Percentiles rank a stretch among this genome's conserved stretches.
These are phyloP conservation scores for Mycena belliarum DNA, from an alignment of 768 basidiomycete genomes.

Conservation along the genomic window DNA sequence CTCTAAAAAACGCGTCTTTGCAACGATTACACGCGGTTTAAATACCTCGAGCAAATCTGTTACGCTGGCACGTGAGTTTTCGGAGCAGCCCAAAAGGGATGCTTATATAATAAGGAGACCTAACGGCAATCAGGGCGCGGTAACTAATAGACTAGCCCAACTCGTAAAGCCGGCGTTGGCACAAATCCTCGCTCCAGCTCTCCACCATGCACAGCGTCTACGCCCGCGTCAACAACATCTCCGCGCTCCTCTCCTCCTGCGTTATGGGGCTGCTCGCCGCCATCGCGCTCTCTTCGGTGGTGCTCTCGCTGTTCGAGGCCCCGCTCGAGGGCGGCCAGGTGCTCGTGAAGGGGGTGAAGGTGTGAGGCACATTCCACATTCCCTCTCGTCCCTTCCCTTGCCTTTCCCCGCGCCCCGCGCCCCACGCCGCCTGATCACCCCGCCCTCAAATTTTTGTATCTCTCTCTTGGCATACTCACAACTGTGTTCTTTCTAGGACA, in stretches of 20 bases:
- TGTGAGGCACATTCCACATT: constrained; percentile 56
- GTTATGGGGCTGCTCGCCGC: constrained; percentile 69
- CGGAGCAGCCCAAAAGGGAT: too few species aligned
- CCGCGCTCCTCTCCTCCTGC: constrained; percentile 73
- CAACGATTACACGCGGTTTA: too few species aligned
- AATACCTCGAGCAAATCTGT: too few species aligned
- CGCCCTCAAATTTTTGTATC: too few species aligned
- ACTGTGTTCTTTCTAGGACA: constrained; percentile 33
- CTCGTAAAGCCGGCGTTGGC: too few species aligned
- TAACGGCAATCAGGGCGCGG: too few species aligned
- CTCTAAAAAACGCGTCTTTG: too few species aligned
- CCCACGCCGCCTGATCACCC: too few species aligned
- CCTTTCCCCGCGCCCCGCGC: too few species aligned
- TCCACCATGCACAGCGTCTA: constrained; percentile 66
- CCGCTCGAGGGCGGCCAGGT: constrained; percentile 57
- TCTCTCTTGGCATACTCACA: neutral
- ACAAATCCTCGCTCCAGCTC: neutral
- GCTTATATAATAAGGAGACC: too few species aligned
- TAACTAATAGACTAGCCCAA: neutral
- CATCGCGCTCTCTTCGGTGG: constrained; percentile 73
- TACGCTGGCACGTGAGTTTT: too few species aligned
- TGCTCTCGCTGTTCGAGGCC: constrained; percentile 46
- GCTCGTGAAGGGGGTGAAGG: constrained; percentile 65
- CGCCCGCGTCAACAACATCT: constrained; percentile 72
- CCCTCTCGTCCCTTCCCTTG: neutral